Percentiles rank a stretch among this genome's conserved stretches.
Conservation (phyloP, 225 moss, liverwort and hornwort genomes). For the Marchantia polymorpha region DNA sequence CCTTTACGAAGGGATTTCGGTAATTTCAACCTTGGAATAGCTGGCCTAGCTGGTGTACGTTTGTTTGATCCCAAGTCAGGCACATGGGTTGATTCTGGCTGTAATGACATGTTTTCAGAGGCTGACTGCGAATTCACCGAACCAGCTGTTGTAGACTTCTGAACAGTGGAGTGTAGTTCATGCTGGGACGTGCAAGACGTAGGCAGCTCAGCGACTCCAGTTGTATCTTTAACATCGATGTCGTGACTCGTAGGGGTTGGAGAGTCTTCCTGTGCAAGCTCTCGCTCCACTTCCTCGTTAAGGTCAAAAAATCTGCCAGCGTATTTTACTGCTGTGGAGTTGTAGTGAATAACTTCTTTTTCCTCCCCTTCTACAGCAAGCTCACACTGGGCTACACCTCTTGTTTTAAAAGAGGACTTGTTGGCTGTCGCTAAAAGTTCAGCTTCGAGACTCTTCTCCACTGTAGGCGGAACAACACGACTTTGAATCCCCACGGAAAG, state of each 20-base stretch:
- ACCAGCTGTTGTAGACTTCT: not conserved
- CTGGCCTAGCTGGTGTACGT: conserved; percentile 12
- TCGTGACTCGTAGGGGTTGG: not conserved
- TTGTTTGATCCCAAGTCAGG: not conserved
- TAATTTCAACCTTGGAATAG: conserved; percentile 69
- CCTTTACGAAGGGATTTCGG: conserved; percentile 48
- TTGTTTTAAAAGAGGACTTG: not conserved
- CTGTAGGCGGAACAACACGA: not conserved
- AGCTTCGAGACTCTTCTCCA: not conserved
- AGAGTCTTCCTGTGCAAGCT: conserved; percentile 50
- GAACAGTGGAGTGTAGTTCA: not conserved
- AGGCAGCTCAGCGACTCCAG: not conserved
- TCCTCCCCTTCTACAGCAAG: not conserved
- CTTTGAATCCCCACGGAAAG: not conserved
- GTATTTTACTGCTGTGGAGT: conserved; percentile 31
- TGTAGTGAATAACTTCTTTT: not conserved
- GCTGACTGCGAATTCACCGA: not conserved
- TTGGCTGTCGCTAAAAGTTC: not conserved
- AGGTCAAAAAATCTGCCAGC: conserved; percentile 79
- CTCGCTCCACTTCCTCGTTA: conserved; percentile 84
- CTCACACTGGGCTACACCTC: too few relatives aligned
- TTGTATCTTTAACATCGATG: not conserved
- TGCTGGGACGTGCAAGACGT: not conserved
- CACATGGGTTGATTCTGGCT: not conserved
- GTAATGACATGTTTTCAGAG: not conserved